Evolutionary conservation across 805 yeast genomes (phyloP).

Genomic region (Diddensiella transvaalensis): DNA sequence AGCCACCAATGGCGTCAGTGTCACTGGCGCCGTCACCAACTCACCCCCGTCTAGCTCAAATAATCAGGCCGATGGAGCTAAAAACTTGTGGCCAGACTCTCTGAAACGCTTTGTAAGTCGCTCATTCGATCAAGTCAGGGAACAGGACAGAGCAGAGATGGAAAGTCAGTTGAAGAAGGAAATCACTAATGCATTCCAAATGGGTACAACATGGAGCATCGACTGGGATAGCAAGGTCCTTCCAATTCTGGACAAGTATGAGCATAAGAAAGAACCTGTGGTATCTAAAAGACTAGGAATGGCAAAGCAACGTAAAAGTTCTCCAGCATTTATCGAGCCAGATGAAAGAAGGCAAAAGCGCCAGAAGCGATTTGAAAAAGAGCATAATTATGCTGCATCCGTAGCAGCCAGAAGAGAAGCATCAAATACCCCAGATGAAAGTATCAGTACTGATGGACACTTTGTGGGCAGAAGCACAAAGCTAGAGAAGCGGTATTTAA

Average conservation of each 20-base stretch:
- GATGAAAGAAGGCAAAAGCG: constrained; percentile 42
- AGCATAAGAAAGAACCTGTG: neutral
- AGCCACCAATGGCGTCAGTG: constrained; percentile 1
- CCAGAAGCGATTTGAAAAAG: constrained; percentile 47
- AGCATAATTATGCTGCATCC: constrained; percentile 11
- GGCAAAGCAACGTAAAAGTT: neutral
- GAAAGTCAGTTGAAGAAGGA: constrained; percentile 49
- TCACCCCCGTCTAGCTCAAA: neutral
- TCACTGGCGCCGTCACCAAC: neutral
- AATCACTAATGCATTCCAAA: constrained; percentile 46
- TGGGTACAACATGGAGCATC: constrained; percentile 43
- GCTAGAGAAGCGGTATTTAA: constrained; percentile 73
- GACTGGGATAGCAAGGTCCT: constrained; percentile 53
- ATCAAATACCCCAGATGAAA: constrained; percentile 14
- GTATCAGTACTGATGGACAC: constrained; percentile 14
- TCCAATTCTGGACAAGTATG: constrained; percentile 37
- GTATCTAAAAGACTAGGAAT: neutral
- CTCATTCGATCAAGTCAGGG: constrained; percentile 42
- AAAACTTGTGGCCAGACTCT: constrained; percentile 49
- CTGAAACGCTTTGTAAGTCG: constrained; percentile 48
- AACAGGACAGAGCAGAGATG: constrained; percentile 39
- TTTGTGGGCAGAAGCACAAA: constrained; percentile 61
- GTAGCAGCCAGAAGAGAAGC: constrained; percentile 14
- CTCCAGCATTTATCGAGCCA: constrained; percentile 17
- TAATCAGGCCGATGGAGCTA: neutral